Base-by-base conservation (phyloP, 352 stramenopile species). In the Globisporangium barbulae region DNA sequence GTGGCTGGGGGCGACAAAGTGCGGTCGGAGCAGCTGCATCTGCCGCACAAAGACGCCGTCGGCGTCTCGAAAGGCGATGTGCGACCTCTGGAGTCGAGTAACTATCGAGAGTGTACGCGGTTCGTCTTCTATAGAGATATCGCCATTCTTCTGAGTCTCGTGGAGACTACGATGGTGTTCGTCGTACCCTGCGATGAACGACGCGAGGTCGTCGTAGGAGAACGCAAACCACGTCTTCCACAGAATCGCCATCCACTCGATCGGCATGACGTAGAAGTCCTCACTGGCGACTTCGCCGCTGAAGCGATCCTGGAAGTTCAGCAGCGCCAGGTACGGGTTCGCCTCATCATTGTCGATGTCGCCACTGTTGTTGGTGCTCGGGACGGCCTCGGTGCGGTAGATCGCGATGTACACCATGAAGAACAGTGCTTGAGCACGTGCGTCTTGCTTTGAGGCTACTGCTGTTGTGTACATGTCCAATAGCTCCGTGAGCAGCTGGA, bases 141-240 rank as follows among this genome's bases (percentile, higher is more conserved):
- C 33, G 5, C 30, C 12, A 22, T 31, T 31, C 13, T 31, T n/a
- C 2, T 56, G 25, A 6, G 13, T 31, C 13, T 61, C 58, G 9
- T 71, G 67, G 6, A 69, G 42, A 19, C 59, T 13, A 12, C 61
- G n/a, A 13, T 65, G 57, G 19, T 70, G 53, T 45, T 71, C 69
- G 37, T 67, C 54, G 49, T 64, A 65, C n/a, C 72, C 70, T 0
- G 59, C 53, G 5, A 70, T 30, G 59, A 89, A 91, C 3, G 72
- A 63, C 2, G 59, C 33, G 15, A 88, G 66, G 25, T 86, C 72
- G 25, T 77, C 71, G 4, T 76, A 63, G 0, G 71, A 65, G 55
- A 91, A 68, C 1, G 67, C 69, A 9, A 90, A 64, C 67, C 79
- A 90, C 9, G 74, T 52, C 35, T 78, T 75, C 81, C 78, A 89